A percentile compares a stretch with the other conserved stretches of the same genome.
Evolutionary conservation across 371 early-diverging fungal genomes (phyloP).

Genomic region (Conidiobolus incongruus): DNA sequence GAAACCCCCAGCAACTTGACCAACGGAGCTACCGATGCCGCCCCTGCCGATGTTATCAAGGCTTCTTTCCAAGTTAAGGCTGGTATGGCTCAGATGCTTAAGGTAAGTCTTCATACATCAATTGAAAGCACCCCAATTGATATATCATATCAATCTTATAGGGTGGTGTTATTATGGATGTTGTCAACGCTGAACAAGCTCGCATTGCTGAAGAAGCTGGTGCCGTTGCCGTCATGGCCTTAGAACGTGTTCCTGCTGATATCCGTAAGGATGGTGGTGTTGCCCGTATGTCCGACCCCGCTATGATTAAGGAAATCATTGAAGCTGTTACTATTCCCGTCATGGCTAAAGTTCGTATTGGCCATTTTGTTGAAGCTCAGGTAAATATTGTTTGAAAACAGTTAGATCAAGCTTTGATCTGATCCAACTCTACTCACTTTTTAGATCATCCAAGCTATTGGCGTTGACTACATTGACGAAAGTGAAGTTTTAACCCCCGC

Average conservation of each 20-base stretch:
- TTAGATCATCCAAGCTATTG: slow-evolving; percentile 79
- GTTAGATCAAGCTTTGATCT: too few relatives aligned
- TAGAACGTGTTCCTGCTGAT: slow-evolving; percentile 96
- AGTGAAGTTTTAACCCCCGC: slow-evolving; percentile 91
- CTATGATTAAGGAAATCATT: slow-evolving; percentile 90
- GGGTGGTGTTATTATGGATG: slow-evolving; percentile 98
- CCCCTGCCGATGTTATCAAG: slow-evolving; percentile 13
- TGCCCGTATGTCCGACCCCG: slow-evolving; percentile 95
- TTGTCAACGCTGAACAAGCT: slow-evolving; percentile 89
- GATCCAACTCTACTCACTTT: background rate
- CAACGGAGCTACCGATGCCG: slow-evolving; percentile 5
- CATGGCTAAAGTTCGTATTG: slow-evolving; percentile 97
- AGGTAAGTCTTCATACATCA: slow-evolving; percentile 25
- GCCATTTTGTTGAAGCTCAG: slow-evolving; percentile 93
- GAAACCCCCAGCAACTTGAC: too few relatives aligned
- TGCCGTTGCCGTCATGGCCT: slow-evolving; percentile 94
- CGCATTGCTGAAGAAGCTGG: slow-evolving; percentile 95
- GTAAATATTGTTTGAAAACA: slow-evolving; percentile 11
- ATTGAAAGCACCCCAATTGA: background rate
- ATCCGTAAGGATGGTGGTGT: slow-evolving; percentile 94
- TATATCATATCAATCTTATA: slow-evolving; percentile 8
- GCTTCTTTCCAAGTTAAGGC: slow-evolving; percentile 57
- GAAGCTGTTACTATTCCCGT: slow-evolving; percentile 92
- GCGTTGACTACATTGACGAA: slow-evolving; percentile 92
- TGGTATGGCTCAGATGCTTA: slow-evolving; percentile 92